These are phyloP conservation scores for Mycosphaerelloides madeirae DNA, from an alignment of 2,329 filamentous ascomycete species.

Conservation along the genomic window DNA sequence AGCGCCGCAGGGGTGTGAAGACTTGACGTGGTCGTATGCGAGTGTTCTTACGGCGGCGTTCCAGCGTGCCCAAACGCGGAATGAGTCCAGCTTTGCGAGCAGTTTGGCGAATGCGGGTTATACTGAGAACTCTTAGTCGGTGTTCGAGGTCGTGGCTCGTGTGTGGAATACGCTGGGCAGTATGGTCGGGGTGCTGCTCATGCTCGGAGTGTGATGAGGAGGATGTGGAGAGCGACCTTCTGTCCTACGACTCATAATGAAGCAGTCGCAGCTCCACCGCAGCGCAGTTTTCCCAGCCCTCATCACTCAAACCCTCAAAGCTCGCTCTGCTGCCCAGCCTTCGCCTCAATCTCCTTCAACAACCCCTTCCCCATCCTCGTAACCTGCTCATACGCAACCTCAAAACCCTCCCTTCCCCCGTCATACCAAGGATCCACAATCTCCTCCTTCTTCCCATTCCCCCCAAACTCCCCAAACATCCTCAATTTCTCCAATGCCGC, in stretches of 20 bases:
- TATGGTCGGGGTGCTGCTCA: too few relatives aligned
- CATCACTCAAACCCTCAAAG: not conserved
- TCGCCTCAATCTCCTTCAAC: constrained; percentile 53
- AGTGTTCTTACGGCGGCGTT: constrained; percentile 29
- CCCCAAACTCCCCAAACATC: constrained; percentile 81
- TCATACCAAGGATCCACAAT: constrained; percentile 89
- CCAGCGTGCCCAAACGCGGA: constrained; percentile 23
- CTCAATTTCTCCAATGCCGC: constrained; percentile 35
- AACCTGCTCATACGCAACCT: constrained; percentile 80
- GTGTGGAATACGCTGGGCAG: too few relatives aligned
- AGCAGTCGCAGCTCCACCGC: too few relatives aligned
- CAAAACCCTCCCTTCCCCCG: constrained; percentile 75
- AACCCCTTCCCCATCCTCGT: constrained; percentile 72
- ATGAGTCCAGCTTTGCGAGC: constrained; percentile 17
- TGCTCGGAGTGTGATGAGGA: too few relatives aligned
- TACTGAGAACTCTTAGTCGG: constrained; percentile 2
- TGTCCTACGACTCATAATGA: too few relatives aligned
- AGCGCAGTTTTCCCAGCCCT: too few relatives aligned
- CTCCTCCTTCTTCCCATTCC: constrained; percentile 57
- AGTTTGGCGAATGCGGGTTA: constrained; percentile 24
- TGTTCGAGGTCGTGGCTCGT: not conserved
- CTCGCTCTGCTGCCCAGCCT: constrained; percentile 7
- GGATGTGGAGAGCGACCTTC: too few relatives aligned
- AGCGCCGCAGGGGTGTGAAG: constrained; percentile 25
- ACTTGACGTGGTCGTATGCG: constrained; percentile 35